These are phyloP conservation scores for Citrus sinensis DNA, from an alignment of 345 rosid genomes.

Conservation along the genomic window DNA sequence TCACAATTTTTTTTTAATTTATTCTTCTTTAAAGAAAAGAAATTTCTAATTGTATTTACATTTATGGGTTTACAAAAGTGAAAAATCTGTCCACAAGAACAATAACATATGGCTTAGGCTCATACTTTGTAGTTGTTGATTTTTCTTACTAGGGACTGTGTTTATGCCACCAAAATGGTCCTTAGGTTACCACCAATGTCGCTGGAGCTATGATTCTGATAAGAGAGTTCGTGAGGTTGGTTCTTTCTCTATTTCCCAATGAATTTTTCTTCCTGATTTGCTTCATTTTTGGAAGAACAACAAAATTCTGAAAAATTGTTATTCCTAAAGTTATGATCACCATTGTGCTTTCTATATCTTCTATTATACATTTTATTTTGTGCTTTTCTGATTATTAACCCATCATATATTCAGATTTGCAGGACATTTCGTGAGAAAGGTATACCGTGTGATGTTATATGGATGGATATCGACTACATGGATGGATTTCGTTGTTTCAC, in stretches of 20 bases:
- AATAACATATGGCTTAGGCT: not conserved
- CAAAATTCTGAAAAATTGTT: not conserved
- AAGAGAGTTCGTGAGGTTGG: constrained; percentile 86
- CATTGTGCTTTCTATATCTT: not conserved
- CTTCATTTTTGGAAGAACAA: not conserved
- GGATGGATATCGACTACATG: constrained; percentile 99
- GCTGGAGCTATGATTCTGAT: constrained; percentile 88
- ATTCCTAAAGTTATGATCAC: not conserved
- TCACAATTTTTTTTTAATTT: not conserved
- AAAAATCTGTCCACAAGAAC: not conserved
- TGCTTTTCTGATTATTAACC: constrained; percentile 11
- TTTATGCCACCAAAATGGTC: constrained; percentile 99
- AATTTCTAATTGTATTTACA: not conserved
- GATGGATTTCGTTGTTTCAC: constrained; percentile 97
- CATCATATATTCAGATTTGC: constrained; percentile 42
- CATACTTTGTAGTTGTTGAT: not conserved
- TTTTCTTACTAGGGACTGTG: constrained; percentile 51
- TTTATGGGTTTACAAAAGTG: not conserved
- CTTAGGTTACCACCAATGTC: constrained; percentile 91
- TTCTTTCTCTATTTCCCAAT: constrained; percentile 16
- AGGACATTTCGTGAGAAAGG: constrained; percentile 73
- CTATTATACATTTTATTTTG: not conserved
- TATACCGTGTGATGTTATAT: constrained; percentile 85
- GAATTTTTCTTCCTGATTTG: not conserved
- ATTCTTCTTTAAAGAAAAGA: not conserved